Evolutionary conservation across 306 rosid genomes (phyloP), one percentile per base, ranked within the genome.

Genomic region (Vigna trinervia): DNA sequence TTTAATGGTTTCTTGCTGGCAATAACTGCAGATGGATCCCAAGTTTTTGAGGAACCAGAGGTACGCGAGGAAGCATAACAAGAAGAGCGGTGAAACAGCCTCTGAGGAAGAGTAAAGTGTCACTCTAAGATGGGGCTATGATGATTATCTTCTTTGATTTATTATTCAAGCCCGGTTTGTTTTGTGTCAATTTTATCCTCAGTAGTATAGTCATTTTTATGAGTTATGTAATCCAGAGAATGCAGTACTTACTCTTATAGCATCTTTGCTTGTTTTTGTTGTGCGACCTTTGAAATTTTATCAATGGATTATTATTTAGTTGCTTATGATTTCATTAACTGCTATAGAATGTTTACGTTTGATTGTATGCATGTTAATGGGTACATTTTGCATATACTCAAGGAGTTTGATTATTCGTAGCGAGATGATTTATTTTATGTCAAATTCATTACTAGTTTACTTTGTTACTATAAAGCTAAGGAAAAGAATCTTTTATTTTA

Each of bases 31-130:
- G 99, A 96, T 96, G 99, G 99, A 96, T 72, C 98, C 98, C 10
- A 96, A 96, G 90, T 96, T 96, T 32, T 79, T 96, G 88, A 91
- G 99, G 94, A 96, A 96, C 89, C 99, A 96, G 84, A 92, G 99
- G 99, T 96, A 96, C 43, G 99, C 99, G 0, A 96, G 97, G 96
- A 96, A 96, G 87, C 99, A 96, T 73, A 91, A 96, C 89, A 92
- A 86, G 75, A 87, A 88, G 76, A 84, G 43, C 62, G 89, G 67
- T 5, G 98, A 92, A 61, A 7, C 83, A 0, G 87, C 76, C 23
- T 17, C 86, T 0, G 98, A 79, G 20, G 93, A 92, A 87, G 96
- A 95, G 85, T 95, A 87, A 86, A 78, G 0, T 43, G 47, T 26
- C 22, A 13, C 61, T 20, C 60, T 66, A 10, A 28, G 53, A 57